phyloP scores from a whole-genome alignment of 2,329 filamentous ascomycete genomes.

The Periconia sp. region DNA sequence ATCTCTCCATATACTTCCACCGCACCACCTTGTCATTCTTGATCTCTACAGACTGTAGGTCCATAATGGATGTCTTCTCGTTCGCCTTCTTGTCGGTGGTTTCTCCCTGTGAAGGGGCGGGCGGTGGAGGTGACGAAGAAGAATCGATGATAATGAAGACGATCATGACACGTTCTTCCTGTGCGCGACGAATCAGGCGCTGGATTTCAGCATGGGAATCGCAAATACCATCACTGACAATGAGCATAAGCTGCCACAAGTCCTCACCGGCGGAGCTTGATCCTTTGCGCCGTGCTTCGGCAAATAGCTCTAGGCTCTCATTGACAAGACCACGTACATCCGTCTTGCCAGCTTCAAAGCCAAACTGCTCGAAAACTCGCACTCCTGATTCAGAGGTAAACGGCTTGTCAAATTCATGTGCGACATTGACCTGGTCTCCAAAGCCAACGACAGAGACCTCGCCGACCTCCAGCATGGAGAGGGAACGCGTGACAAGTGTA shows the following conservation, averaged over 20 bases:
- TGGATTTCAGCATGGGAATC: conserved; percentile 86
- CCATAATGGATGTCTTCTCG: conserved; percentile 74
- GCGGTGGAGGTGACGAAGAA: conserved; percentile 23
- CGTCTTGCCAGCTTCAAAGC: conserved; percentile 83
- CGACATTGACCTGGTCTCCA: conserved; percentile 80
- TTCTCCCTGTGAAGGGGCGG: conserved; percentile 8
- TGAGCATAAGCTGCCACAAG: conserved; percentile 92
- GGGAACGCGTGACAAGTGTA: conserved; percentile 83
- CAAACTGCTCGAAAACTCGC: conserved; percentile 83
- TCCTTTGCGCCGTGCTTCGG: conserved; percentile 70
- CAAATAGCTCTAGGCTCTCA: conserved; percentile 81
- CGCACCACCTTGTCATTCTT: conserved; percentile 77
- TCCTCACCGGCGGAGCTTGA: conserved; percentile 62
- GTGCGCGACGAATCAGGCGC: conserved; percentile 81
- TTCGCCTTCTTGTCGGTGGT: conserved; percentile 48
- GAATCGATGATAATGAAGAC: conserved; percentile 96
- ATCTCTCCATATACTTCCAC: conserved; percentile 90
- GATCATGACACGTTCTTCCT: conserved; percentile 95
- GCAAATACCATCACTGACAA: conserved; percentile 93
- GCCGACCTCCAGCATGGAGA: conserved; percentile 92
- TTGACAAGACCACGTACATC: conserved; percentile 81
- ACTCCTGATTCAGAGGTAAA: conserved; percentile 83
- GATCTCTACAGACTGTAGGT: conserved; percentile 87
- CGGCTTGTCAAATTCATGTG: conserved; percentile 82
- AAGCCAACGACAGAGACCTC: conserved; percentile 93